phyloP scores from a whole-genome alignment of 2,329 filamentous ascomycete species.

The Hirsutella thompsonii region DNA sequence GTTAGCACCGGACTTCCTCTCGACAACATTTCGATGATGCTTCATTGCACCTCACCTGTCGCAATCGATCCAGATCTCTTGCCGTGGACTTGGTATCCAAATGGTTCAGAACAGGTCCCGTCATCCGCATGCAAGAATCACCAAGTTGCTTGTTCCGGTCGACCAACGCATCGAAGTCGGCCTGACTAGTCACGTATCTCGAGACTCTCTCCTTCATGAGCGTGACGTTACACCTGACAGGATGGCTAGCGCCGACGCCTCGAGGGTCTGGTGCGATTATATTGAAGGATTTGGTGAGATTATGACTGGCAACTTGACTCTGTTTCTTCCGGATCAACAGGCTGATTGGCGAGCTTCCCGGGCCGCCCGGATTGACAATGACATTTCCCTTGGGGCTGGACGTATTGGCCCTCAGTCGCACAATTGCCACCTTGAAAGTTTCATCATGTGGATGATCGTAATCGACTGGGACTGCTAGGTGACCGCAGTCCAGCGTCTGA shows the following conservation, averaged over 20 bases:
- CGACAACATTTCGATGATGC: no score
- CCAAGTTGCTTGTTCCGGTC: background rate
- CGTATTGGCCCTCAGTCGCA: background rate
- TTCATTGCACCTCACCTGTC: conserved; percentile 1
- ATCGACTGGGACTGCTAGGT: no score
- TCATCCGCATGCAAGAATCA: background rate
- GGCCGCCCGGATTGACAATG: conserved; percentile 1
- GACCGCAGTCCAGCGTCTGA: no score
- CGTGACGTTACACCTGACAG: background rate
- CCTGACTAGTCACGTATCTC: background rate
- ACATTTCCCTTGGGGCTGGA: background rate
- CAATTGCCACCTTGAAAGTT: no score
- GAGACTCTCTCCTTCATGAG: background rate
- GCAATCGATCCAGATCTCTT: background rate
- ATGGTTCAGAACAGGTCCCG: background rate
- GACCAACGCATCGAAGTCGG: background rate
- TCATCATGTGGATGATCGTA: no score
- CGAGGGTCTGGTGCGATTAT: conserved; percentile 2
- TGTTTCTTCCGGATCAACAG: background rate
- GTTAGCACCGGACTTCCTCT: background rate
- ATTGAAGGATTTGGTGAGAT: background rate
- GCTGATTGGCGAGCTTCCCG: background rate
- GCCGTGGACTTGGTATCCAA: background rate
- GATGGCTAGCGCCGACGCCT: conserved; percentile 1
- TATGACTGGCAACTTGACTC: background rate